Evolutionary conservation across 2,329 filamentous ascomycete genomes (phyloP).

Genomic region (Pseudocercospora macadamiae): DNA sequence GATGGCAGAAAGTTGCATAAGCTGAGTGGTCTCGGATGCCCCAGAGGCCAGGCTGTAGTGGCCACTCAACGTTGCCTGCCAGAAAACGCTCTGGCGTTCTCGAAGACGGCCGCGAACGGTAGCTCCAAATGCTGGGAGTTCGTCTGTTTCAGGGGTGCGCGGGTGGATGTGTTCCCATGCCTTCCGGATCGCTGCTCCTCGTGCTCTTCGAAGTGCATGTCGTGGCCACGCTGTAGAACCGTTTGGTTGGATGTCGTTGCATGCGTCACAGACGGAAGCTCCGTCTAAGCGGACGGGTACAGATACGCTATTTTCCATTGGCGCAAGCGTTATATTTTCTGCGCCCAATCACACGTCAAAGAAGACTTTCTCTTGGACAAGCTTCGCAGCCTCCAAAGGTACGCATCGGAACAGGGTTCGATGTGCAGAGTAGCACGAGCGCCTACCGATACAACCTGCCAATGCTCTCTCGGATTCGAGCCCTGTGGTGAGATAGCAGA

Average conservation of each 20-base stretch:
- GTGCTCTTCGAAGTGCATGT: slow-evolving; percentile 12
- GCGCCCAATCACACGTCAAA: slow-evolving; percentile 16
- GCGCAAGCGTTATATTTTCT: slow-evolving; percentile 16
- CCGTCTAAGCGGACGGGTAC: slow-evolving; percentile 4
- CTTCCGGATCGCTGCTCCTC: slow-evolving; percentile 23
- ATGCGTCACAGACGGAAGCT: slow-evolving; percentile 6
- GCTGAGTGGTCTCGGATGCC: slow-evolving; percentile 18
- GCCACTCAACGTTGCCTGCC: slow-evolving; percentile 22
- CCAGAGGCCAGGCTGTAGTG: slow-evolving; percentile 20
- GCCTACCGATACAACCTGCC: slow-evolving; percentile 19
- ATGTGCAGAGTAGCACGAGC: slow-evolving; percentile 24
- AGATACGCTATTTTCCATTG: slow-evolving; percentile 3
- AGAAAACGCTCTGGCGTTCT: slow-evolving; percentile 24
- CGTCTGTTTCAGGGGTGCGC: slow-evolving; percentile 28
- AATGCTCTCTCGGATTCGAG: background rate
- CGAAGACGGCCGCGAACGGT: slow-evolving; percentile 25
- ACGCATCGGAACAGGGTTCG: slow-evolving; percentile 15
- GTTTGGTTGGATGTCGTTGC: slow-evolving; percentile 22
- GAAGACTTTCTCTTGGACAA: slow-evolving; percentile 6
- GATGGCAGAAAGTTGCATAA: slow-evolving; percentile 4
- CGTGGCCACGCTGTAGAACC: slow-evolving; percentile 13
- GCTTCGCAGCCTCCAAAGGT: slow-evolving; percentile 22
- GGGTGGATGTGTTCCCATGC: slow-evolving; percentile 22
- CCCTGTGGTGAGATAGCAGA: slow-evolving; percentile 9
- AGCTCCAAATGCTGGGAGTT: slow-evolving; percentile 17